Percentiles rank a stretch among this genome's conserved stretches.
phyloP scores from a whole-genome alignment of 1,284 basidiomycete genomes.

The Cystobasidium pallidum region DNA sequence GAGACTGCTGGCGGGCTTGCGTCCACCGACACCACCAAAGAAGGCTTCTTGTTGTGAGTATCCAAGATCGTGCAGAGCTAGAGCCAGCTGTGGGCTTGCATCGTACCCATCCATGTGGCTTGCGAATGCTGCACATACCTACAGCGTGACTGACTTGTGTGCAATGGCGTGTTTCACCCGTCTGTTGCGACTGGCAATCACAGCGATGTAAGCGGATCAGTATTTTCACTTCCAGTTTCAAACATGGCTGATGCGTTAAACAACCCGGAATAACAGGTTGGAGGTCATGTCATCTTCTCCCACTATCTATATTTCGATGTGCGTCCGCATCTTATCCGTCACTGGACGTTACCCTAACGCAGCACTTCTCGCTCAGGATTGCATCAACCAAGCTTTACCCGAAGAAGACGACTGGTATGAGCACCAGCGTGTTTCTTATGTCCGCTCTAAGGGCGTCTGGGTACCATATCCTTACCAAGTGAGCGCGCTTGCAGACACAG shows the following conservation, averaged over 20 bases:
- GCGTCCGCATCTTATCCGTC: neutral
- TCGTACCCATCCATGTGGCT: no score
- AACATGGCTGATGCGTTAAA: neutral
- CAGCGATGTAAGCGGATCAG: slow-evolving; percentile 12
- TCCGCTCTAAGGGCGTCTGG: slow-evolving; percentile 60
- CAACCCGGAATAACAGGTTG: slow-evolving; percentile 1
- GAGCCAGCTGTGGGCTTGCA: no score
- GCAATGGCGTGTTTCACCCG: no score
- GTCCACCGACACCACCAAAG: slow-evolving; percentile 60
- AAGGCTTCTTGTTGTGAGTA: slow-evolving; percentile 64
- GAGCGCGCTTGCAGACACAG: no score
- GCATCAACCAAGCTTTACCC: slow-evolving; percentile 60
- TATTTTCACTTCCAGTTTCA: neutral
- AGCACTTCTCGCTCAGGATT: slow-evolving; percentile 56
- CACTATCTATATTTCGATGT: slow-evolving; percentile 58
- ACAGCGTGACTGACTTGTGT: neutral
- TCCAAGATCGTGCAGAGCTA: no score
- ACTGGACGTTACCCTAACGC: neutral
- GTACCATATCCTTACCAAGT: slow-evolving; percentile 59
- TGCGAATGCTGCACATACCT: no score
- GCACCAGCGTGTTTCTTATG: slow-evolving; percentile 63
- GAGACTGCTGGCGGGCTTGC: slow-evolving; percentile 61
- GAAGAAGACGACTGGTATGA: slow-evolving; percentile 60
- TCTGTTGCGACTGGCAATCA: neutral
- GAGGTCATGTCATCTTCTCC: slow-evolving; percentile 63